These are phyloP conservation scores for Fusarium mexicanum DNA, from an alignment of 2,329 filamentous ascomycete genomes.

Conservation along the genomic window DNA sequence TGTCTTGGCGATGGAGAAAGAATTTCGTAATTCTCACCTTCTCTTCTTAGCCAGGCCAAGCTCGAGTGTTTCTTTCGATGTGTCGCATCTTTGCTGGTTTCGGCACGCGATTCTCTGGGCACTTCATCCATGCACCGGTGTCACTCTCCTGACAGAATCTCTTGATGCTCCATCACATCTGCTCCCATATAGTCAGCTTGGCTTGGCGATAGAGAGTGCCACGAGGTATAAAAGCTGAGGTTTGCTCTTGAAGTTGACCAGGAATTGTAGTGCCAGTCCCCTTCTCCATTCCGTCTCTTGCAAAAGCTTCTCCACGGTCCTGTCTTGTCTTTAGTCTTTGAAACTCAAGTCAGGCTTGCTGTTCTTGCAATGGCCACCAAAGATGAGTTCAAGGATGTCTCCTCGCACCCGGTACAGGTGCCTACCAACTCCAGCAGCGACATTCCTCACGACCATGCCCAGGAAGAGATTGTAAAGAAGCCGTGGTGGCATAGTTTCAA, in stretches of 20 bases:
- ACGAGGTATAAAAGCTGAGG: slow-evolving; percentile 29
- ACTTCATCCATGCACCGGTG: slow-evolving; percentile 14
- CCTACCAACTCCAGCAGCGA: slow-evolving; percentile 31
- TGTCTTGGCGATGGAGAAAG: slow-evolving; percentile 29
- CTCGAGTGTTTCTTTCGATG: slow-evolving; percentile 8
- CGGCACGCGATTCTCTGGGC: slow-evolving; percentile 22
- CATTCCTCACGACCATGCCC: slow-evolving; percentile 3
- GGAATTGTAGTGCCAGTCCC: not conserved
- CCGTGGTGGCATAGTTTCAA: slow-evolving; percentile 51
- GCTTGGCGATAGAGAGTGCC: slow-evolving; percentile 26
- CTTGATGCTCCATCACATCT: slow-evolving; percentile 7
- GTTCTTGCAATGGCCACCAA: slow-evolving; percentile 27
- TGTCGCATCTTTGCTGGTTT: slow-evolving; percentile 29
- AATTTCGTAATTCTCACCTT: slow-evolving; percentile 35
- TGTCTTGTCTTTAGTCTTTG: slow-evolving; percentile 1
- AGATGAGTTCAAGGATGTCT: slow-evolving; percentile 32
- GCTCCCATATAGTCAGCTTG: slow-evolving; percentile 13
- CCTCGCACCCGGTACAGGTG: slow-evolving; percentile 27
- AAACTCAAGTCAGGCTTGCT: slow-evolving; percentile 20
- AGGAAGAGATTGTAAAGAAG: slow-evolving; percentile 41
- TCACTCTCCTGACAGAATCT: slow-evolving; percentile 11
- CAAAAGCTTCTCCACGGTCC: not conserved
- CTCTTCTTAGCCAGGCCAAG: slow-evolving; percentile 34
- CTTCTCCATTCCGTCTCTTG: slow-evolving; percentile 1
- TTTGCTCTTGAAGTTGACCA: not conserved